Base-by-base conservation (phyloP, 805 yeast genomes). In the Nematodospora valgi region DNA sequence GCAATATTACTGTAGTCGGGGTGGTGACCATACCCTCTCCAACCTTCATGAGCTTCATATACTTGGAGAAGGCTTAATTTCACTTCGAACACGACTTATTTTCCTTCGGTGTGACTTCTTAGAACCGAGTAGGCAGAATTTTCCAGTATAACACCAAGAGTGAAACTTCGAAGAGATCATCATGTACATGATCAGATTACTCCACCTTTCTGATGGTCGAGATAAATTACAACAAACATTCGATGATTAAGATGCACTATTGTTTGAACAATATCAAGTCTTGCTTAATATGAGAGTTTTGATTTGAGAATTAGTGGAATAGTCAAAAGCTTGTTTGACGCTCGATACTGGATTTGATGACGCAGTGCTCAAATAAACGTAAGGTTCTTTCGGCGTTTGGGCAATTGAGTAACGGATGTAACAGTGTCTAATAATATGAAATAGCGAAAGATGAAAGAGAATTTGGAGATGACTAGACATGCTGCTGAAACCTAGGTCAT, bases 401-500 rank as follows among this genome's bases (percentile, higher is more conserved):
- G 35, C 99, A 93, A 70, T 72, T 93, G 57, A 85, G 95, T 58
- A 87, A 86, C 62, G 96, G 98, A 18, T 86, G 81, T 23, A 81
- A 94, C 24, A 95, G 93, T 23, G 96, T 97, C 25, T 71, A 91
- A 14, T 75, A 94, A 44, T 74, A 87, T 39, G 80, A 86, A 63
- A 87, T 93, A 3, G 74, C 94, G 49, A 79, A 79, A 48, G 78
- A 86, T 59, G 76, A 72, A 40, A 54, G 63, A 11, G 96, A 93
- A 68, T 98, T 95, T 35, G 95, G 94, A n/a, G 45, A 93, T 93
- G 99, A 98, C 94, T 22, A 83, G 99, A 67, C 99, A 93, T 68
- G 98, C 98, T 39, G 98, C 98, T 17, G 99, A 93, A 67, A 98
- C 98, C 17, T 73, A 94, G 51, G 98, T 98, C 18, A 78, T 95